Evolutionary conservation across 306 rosid genomes (phyloP).

Genomic region (Rosa multiflora): DNA sequence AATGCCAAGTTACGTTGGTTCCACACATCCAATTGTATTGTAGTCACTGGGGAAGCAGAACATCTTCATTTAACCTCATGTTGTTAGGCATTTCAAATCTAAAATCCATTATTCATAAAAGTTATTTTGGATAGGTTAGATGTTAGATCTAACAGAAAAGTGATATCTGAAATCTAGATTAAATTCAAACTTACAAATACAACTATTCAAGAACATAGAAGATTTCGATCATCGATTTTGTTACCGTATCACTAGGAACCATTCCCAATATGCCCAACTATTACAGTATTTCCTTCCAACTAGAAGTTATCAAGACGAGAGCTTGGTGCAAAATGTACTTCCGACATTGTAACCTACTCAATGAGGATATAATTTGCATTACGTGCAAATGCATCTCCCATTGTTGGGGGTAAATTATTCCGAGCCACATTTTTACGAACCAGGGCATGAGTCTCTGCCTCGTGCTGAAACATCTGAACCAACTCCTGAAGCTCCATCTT

Average conservation of each 20-base stretch:
- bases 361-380: slow-evolving; percentile 45
- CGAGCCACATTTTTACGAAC: slow-evolving; percentile 52
- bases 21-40: no score
- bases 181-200: no score
- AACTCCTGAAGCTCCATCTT: slow-evolving; percentile 74
- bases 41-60: background rate
- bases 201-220: no score
- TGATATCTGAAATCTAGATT: background rate
- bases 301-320: background rate
- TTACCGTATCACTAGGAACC: background rate
- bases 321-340: background rate
- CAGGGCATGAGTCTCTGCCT: slow-evolving; percentile 90
- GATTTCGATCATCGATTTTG: background rate
- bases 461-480: slow-evolving; percentile 84
- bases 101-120: background rate
- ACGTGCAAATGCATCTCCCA: slow-evolving; percentile 48
- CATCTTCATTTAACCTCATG: background rate
- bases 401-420: slow-evolving; percentile 70
- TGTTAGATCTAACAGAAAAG: background rate
- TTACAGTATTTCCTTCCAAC: background rate
- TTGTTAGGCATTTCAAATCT: background rate
- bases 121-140: background rate
- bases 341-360: background rate
- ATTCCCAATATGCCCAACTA: background rate
- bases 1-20: background rate